Base-by-base conservation (phyloP, 177 flowering plant species). In the Vitis hybrid region DNA sequence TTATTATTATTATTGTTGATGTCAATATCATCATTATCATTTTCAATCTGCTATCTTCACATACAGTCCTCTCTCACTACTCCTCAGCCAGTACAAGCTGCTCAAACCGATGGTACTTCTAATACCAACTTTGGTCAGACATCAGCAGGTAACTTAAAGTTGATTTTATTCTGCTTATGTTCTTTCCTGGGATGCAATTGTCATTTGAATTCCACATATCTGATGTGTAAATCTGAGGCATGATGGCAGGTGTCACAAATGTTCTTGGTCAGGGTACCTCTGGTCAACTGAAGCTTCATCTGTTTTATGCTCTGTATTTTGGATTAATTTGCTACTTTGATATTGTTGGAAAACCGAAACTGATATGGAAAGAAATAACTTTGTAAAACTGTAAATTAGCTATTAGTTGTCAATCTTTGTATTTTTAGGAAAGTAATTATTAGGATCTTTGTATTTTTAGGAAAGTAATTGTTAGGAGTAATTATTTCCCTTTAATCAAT, bases 251-350 rank as follows among this genome's bases (percentile, higher is more conserved):
- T 32, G 45, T 39, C 45, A 39, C 87, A 67, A 76, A 75, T 73
- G 39, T 72, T 39, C 84, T 86, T 77, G 89, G 89, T 51, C 97
- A 90, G 82, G 76, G 50, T 72, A 70, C 80, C 32, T 75, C 80
- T 77, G 97, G 92, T 56, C 92, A 85, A 69, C 11, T n/a, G 99
- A 90, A 55, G 97, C 77, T 19, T 50, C 57, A 57, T 56, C n/a
- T 50, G 21, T 63, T 45, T 19, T 58, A 56, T 49, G 26, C 26
- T 49, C 34, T 21, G 56, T 73, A 39, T 26, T 50, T 62, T 23
- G 6, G 57, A 21, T 56, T 1, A 8, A 6, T 56, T 34, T 49
- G 45, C 12, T 39, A 7, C 15, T 55, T 12, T 26, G 26, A 5
- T 15, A 56, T 39, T 21, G 23, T 21, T 21, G 23, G 23, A 21